These are phyloP conservation scores for Phialocephala sp. DNA, from an alignment of 2,329 filamentous ascomycete species.

Conservation along the genomic window DNA sequence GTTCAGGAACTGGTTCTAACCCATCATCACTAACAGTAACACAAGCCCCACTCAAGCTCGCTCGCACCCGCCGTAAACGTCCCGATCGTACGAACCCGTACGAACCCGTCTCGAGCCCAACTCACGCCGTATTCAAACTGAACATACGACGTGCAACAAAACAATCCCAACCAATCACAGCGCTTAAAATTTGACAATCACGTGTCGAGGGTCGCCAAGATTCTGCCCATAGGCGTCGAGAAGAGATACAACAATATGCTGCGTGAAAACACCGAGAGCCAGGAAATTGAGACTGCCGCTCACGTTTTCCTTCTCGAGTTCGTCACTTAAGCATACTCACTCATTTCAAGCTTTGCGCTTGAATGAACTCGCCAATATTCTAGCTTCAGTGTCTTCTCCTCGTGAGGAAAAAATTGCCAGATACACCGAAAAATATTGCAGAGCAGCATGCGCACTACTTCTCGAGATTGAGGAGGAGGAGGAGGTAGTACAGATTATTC, in stretches of 20 bases:
- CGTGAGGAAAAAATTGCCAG: constrained; percentile 19
- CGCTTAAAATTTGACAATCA: too few species aligned
- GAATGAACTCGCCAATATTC: constrained; percentile 25
- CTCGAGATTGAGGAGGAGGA: constrained; percentile 52
- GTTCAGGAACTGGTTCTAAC: too few species aligned
- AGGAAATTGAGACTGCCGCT: constrained; percentile 10
- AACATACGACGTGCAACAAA: too few species aligned
- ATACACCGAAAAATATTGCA: constrained; percentile 31
- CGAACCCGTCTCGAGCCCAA: too few species aligned
- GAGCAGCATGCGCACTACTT: constrained; percentile 47
- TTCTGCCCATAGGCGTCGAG: constrained; percentile 33
- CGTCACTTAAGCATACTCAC: constrained; percentile 35
- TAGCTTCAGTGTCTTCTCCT: constrained; percentile 18
- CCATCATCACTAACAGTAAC: too few species aligned
- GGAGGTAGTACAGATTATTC: constrained; percentile 51
- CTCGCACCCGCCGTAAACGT: too few species aligned
- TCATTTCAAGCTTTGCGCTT: constrained; percentile 34
- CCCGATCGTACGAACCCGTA: too few species aligned
- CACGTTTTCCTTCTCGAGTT: constrained; percentile 34
- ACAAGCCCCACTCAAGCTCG: too few species aligned
- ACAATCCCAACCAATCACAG: too few species aligned
- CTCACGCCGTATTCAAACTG: too few species aligned
- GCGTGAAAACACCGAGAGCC: constrained; percentile 22
- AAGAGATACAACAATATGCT: constrained; percentile 39
- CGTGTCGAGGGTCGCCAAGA: constrained; percentile 23